A percentile compares a stretch with the other conserved stretches of the same genome.
Conservation (phyloP, 331 rosid species). For the Quercus phellos region DNA sequence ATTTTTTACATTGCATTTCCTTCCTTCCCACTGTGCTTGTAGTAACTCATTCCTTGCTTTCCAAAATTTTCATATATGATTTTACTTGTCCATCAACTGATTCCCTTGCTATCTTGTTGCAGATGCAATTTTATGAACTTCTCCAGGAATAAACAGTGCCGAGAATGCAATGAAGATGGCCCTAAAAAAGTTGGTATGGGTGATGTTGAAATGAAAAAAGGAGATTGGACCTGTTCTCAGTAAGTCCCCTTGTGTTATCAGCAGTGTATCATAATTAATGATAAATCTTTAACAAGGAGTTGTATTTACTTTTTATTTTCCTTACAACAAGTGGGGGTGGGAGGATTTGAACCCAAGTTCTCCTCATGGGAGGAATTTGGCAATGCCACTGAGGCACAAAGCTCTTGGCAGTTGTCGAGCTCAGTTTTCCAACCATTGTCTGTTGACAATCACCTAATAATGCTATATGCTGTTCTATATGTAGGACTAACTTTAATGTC, state of each 20-base stretch:
- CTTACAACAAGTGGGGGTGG: too few relatives aligned
- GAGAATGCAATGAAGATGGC: slow-evolving; percentile 51
- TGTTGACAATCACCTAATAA: too few relatives aligned
- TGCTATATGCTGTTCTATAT: too few relatives aligned
- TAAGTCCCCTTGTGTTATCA: slow-evolving; percentile 37
- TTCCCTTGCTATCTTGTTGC: slow-evolving; percentile 25
- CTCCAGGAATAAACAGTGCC: slow-evolving; percentile 55
- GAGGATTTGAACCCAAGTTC: too few relatives aligned
- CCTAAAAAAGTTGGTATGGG: slow-evolving; percentile 34
- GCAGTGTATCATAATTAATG: background rate
- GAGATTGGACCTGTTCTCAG: slow-evolving; percentile 86
- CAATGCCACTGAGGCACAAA: too few relatives aligned
- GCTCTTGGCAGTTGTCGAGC: too few relatives aligned
- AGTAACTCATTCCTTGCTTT: background rate
- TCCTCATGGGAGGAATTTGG: too few relatives aligned
- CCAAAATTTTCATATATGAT: slow-evolving; percentile 10
- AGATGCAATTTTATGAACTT: slow-evolving; percentile 90
- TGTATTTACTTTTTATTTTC: background rate
- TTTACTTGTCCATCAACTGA: slow-evolving; percentile 2
- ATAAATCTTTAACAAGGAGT: background rate
- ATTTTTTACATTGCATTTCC: background rate
- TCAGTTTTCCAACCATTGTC: too few relatives aligned
- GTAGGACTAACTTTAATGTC: background rate
- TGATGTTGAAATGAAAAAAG: slow-evolving; percentile 51
- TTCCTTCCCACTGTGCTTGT: background rate